phyloP scores from a whole-genome alignment of 495 filamentous ascomycete species.

The Mytilinidion resinicola region DNA sequence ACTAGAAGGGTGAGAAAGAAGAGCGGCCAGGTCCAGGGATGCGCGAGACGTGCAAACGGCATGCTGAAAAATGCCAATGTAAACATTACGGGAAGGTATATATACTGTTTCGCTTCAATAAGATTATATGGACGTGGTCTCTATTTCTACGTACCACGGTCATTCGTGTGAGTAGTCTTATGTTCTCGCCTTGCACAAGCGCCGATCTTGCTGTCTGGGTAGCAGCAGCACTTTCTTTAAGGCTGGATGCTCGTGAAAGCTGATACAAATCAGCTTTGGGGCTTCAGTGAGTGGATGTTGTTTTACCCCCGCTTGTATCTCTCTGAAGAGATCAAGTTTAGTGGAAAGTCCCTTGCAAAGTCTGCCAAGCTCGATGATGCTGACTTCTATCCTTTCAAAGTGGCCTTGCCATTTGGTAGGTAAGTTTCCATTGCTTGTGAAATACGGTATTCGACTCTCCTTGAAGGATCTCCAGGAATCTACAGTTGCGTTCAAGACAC shows the following conservation, averaged over 20 bases:
- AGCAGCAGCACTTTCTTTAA: conserved; percentile 3
- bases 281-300: neutral
- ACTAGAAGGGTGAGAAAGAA: too few relatives aligned
- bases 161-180: conserved; percentile 8
- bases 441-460: neutral
- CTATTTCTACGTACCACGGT: conserved; percentile 16
- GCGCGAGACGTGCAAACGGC: neutral
- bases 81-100: conserved; percentile 2
- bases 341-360: neutral
- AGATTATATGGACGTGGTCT: too few relatives aligned
- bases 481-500: neutral
- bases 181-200: neutral
- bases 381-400: conserved; percentile 5
- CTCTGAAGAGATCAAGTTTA: conserved; percentile 3
- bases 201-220: neutral
- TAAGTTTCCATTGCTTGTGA: conserved; percentile 2
- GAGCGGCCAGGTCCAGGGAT: neutral
- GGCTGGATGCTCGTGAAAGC: conserved; percentile 4
- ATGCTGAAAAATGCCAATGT: conserved; percentile 8
- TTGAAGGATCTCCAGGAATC: conserved; percentile 8
- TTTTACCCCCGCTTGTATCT: neutral
- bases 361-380: neutral
- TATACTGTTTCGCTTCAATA: neutral
- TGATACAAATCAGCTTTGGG: neutral
- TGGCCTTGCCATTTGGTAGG: neutral